phyloP scores from a whole-genome alignment of 208 protist species.

The Trypanosoma lewisi region DNA sequence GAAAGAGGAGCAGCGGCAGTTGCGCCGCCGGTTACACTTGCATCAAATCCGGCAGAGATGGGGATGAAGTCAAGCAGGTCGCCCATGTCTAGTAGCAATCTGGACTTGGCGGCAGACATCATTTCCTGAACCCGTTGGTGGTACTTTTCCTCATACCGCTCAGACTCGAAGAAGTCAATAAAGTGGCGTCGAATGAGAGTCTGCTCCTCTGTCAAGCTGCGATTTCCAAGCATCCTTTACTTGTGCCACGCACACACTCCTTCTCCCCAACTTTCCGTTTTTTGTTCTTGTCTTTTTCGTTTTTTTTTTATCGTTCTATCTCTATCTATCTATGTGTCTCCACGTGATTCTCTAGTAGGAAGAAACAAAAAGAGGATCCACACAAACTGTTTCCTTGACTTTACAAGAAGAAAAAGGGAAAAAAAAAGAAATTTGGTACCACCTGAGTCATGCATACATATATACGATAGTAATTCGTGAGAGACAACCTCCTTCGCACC shows the following conservation, averaged over 20 bases:
- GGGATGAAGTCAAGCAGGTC: conserved; percentile 88
- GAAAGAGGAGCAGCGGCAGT: conserved; percentile 24
- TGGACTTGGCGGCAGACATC: conserved; percentile 69
- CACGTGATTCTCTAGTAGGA: not conserved
- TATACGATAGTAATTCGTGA: too few species aligned
- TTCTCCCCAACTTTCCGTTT: too few species aligned
- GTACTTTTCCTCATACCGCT: conserved; percentile 87
- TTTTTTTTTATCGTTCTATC: not conserved
- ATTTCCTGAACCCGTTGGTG: conserved; percentile 74
- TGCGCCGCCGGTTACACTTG: conserved; percentile 12
- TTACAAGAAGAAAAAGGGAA: too few species aligned
- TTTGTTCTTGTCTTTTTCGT: too few species aligned
- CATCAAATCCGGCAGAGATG: conserved; percentile 20
- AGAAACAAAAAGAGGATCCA: not conserved
- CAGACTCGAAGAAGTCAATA: conserved; percentile 88
- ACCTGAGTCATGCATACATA: too few species aligned
- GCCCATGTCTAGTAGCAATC: conserved; percentile 91
- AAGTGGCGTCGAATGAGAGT: conserved; percentile 84
- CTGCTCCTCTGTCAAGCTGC: conserved; percentile 87
- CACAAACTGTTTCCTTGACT: too few species aligned
- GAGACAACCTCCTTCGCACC: too few species aligned
- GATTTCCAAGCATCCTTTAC: conserved; percentile 76
- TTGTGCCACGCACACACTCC: not conserved
- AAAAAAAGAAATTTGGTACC: too few species aligned
- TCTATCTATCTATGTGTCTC: conserved; percentile 1